Evolutionary conservation across 257 asterid genomes (phyloP), one percentile per base, ranked within the genome.

Genomic region (Craterostigma plantagineum): DNA sequence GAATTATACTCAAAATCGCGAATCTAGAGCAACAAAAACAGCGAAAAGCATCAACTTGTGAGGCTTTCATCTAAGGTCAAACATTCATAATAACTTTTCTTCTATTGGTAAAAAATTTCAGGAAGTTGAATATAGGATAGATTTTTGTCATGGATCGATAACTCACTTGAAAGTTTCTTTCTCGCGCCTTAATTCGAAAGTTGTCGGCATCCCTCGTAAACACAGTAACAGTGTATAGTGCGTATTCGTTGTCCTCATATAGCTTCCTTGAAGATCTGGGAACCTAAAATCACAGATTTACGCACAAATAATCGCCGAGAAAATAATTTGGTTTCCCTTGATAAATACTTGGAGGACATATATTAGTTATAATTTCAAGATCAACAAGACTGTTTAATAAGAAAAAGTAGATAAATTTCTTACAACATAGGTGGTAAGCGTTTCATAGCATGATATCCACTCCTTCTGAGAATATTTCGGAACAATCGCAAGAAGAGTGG

Each of bases 201-300:
- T 81, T 86, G 75, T 86, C 94, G 57, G 87, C 91, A 75, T 86
- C 96, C 16, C 94, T 91, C 45, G 18, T 73, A 69, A 86, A 81
- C 55, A 86, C 69, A 53, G 84, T 73, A 10, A 76, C 92, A 40
- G 92, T 69, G 61, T 65, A 76, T 16, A 84, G 82, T 10, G 84
- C 79, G 66, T 84, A 84, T 50, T 84, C 92, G 54, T 70, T 79
- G 71, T 84, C 93, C 68, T 79, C 94, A 18, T 69, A 69, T 34
- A 86, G 75, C 62, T 73, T 73, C 91, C 81, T 86, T 50, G 96
- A 77, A 58, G 96, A 81, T 69, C 96, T 77, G 60, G 94, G 94
- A 49, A 81, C 96, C 96, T 81, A 49, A 55, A 66, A 62, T 58
- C 66, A 45, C 53, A 42, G 45, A 52, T 51, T 57, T 38, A 43